Conservation (phyloP, 108 stramenopile genomes). For the Skeletonema menzelii region DNA sequence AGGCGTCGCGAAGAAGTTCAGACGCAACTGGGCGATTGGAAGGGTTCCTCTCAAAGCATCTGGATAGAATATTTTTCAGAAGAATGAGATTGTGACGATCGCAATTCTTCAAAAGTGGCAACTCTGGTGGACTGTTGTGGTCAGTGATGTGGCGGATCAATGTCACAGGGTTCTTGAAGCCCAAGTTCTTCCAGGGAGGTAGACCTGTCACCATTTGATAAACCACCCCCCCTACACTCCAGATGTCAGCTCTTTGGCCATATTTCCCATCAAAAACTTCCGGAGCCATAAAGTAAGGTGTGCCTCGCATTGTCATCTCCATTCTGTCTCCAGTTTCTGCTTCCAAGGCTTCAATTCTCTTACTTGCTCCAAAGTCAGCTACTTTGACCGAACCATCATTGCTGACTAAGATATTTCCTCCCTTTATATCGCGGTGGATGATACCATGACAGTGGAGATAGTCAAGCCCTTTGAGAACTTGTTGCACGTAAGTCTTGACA, state of each 20-base stretch:
- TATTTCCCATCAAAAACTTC: constrained; percentile 93
- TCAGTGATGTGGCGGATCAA: constrained; percentile 82
- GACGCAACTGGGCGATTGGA: constrained; percentile 59
- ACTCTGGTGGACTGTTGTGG: constrained; percentile 53
- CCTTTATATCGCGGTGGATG: constrained; percentile 96
- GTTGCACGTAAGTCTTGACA: constrained; percentile 76
- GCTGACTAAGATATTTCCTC: constrained; percentile 94
- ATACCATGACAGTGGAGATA: constrained; percentile 90
- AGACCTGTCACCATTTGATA: constrained; percentile 87
- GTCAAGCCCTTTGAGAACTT: constrained; percentile 87
- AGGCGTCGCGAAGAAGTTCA: constrained; percentile 11
- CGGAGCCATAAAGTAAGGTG: constrained; percentile 92
- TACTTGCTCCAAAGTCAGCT: constrained; percentile 93
- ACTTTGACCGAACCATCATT: constrained; percentile 91
- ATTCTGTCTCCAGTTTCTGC: constrained; percentile 45
- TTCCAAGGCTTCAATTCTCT: constrained; percentile 51
- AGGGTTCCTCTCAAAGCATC: constrained; percentile 79
- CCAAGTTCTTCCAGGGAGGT: constrained; percentile 91
- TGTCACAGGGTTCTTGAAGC: constrained; percentile 89
- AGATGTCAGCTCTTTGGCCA: constrained; percentile 86
- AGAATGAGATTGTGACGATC: constrained; percentile 24
- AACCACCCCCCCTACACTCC: constrained; percentile 89
- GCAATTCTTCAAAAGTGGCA: constrained; percentile 16
- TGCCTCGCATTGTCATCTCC: constrained; percentile 87
- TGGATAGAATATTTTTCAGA: constrained; percentile 44